A percentile compares a stretch with the other conserved stretches of the same genome.
These are phyloP conservation scores for Asterochloris sp. DNA, from an alignment of 139 green algal genomes.

Conservation along the genomic window DNA sequence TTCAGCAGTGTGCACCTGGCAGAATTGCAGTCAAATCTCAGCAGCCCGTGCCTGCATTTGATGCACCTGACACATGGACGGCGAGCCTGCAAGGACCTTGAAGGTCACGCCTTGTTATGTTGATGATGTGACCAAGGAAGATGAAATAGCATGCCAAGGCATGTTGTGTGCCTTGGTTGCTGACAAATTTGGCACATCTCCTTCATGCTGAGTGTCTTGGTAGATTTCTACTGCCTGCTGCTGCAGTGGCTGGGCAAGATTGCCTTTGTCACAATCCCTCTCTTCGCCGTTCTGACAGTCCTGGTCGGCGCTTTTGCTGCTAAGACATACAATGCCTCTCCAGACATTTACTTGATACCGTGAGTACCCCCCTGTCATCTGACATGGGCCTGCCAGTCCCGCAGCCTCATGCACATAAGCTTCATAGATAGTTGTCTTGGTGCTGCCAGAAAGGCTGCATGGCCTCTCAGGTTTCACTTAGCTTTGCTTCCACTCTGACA, in stretches of 20 bases:
- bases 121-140: neutral
- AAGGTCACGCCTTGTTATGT: neutral
- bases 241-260: constrained; percentile 23
- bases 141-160: too few relatives aligned
- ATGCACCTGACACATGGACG: neutral
- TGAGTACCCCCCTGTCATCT: neutral
- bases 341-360: constrained; percentile 18
- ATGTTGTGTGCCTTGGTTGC: neutral
- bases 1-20: neutral
- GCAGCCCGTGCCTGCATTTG: neutral
- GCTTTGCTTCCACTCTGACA: too few relatives aligned
- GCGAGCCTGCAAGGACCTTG: neutral
- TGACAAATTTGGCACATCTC: neutral
- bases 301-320: constrained; percentile 24
- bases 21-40: neutral
- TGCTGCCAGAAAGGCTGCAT: too few relatives aligned
- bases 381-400: neutral
- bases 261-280: constrained; percentile 13
- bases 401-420: too few relatives aligned
- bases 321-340: constrained; percentile 20
- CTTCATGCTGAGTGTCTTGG: neutral
- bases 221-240: neutral
- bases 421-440: too few relatives aligned
- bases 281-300: constrained; percentile 5
- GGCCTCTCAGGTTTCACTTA: too few relatives aligned